Evolutionary conservation across 75 land plant species (phyloP).

Genomic region (Selaginella tamariscina): DNA sequence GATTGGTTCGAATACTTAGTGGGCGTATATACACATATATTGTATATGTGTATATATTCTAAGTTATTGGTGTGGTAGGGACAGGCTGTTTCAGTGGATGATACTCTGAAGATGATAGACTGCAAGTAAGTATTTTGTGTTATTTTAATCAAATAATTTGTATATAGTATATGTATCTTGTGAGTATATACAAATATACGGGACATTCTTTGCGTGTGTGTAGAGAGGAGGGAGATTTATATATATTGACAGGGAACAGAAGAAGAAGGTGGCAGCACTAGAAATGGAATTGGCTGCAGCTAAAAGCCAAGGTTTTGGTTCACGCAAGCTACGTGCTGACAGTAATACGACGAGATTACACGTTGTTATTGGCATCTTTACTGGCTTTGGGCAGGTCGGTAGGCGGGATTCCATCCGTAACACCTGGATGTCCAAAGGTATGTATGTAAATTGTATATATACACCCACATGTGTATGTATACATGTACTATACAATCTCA

Average conservation of each 20-base stretch:
- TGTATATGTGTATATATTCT: too few relatives aligned
- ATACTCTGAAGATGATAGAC: conserved; percentile 56
- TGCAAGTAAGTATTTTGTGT: conserved; percentile 56
- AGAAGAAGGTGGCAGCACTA: conserved; percentile 45
- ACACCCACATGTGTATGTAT: too few relatives aligned
- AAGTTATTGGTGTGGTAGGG: background rate
- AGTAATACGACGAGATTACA: conserved; percentile 36
- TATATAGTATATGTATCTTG: too few relatives aligned
- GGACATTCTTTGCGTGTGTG: background rate
- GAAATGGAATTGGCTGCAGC: conserved; percentile 86
- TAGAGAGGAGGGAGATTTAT: background rate
- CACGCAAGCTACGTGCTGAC: conserved; percentile 23
- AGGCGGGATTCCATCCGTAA: conserved; percentile 53
- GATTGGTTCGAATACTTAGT: too few relatives aligned
- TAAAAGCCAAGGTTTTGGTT: conserved; percentile 61
- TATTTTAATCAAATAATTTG: background rate
- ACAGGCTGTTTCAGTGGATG: conserved; percentile 46
- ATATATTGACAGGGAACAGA: conserved; percentile 43
- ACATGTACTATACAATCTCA: too few relatives aligned
- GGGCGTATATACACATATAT: too few relatives aligned
- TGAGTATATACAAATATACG: too few relatives aligned
- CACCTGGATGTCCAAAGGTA: conserved; percentile 86
- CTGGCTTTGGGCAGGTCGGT: conserved; percentile 68
- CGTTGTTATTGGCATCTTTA: conserved; percentile 88
- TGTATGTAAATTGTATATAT: too few relatives aligned